These are phyloP conservation scores for Ceratorhiza oryzae-sativae DNA, from an alignment of 1,284 basidiomycete species.

Conservation along the genomic window DNA sequence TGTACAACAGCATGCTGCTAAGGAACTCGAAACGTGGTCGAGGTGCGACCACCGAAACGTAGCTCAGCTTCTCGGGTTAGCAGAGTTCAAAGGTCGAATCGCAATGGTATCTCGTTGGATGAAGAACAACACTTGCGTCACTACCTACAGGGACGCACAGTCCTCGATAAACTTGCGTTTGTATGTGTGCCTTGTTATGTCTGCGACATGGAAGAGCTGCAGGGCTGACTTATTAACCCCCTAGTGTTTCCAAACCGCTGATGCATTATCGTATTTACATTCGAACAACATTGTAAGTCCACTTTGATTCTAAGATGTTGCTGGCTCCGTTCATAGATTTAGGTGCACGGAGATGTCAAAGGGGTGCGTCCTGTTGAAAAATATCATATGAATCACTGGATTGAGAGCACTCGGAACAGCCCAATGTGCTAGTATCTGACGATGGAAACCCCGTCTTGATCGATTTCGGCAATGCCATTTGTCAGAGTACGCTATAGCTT, in stretches of 20 bases:
- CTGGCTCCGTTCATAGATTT: not conserved
- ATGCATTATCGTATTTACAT: not conserved
- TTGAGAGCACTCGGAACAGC: not conserved
- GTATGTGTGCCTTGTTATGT: not conserved
- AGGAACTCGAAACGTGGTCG: not conserved
- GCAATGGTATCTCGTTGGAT: constrained; percentile 14
- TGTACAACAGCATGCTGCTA: not conserved
- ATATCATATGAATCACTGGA: too few relatives aligned
- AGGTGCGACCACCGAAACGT: not conserved
- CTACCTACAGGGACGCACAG: not conserved
- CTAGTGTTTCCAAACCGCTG: not conserved
- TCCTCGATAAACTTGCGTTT: not conserved
- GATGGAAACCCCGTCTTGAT: not conserved
- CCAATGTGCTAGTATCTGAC: not conserved
- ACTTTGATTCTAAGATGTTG: too few relatives aligned
- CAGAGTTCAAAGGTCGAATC: not conserved
- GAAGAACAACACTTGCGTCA: not conserved
- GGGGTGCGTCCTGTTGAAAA: not conserved
- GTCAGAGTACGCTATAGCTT: not conserved
- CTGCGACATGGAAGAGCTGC: not conserved
- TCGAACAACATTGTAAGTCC: not conserved
- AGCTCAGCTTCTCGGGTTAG: not conserved
- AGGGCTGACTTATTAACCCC: too few relatives aligned
- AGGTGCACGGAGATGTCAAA: constrained; percentile 16
- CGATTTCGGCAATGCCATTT: constrained; percentile 4